Conservation (phyloP, 805 yeast species). For the Hermanozyma aechmeae region DNA sequence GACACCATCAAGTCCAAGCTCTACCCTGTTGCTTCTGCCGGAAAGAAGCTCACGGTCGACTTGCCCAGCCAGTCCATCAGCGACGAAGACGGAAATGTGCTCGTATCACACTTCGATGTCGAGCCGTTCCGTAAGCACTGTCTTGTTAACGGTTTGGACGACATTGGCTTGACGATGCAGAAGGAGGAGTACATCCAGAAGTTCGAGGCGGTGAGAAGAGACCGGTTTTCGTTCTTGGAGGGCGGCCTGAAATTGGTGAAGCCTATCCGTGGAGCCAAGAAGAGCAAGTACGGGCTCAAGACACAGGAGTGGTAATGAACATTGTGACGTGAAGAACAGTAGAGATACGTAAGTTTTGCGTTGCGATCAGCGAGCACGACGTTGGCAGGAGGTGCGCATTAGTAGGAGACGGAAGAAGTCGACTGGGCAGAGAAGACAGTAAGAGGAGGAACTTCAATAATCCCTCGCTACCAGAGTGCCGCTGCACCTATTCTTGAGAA, state of each 20-base stretch:
- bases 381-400: too few species aligned
- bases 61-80: constrained; percentile 79
- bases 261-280: constrained; percentile 63
- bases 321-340: too few species aligned
- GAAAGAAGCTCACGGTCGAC: constrained; percentile 67
- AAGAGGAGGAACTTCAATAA: too few species aligned
- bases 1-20: constrained; percentile 63
- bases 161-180: constrained; percentile 89
- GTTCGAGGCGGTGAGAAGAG: constrained; percentile 72
- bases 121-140: constrained; percentile 94
- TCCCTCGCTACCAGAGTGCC: too few species aligned
- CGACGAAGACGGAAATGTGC: constrained; percentile 50
- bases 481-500: too few species aligned
- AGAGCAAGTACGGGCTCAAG: constrained; percentile 53
- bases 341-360: too few species aligned
- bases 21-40: constrained; percentile 71
- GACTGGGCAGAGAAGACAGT: too few species aligned
- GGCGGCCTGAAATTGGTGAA: constrained; percentile 66
- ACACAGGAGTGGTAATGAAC: constrained; percentile 77
- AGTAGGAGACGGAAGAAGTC: too few species aligned
- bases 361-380: too few species aligned
- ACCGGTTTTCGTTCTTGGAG: constrained; percentile 83
- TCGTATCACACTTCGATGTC: constrained; percentile 77
- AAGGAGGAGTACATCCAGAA: constrained; percentile 68
- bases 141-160: constrained; percentile 89